phyloP scores from a whole-genome alignment of 768 basidiomycete genomes.

The Suillus spraguei region DNA sequence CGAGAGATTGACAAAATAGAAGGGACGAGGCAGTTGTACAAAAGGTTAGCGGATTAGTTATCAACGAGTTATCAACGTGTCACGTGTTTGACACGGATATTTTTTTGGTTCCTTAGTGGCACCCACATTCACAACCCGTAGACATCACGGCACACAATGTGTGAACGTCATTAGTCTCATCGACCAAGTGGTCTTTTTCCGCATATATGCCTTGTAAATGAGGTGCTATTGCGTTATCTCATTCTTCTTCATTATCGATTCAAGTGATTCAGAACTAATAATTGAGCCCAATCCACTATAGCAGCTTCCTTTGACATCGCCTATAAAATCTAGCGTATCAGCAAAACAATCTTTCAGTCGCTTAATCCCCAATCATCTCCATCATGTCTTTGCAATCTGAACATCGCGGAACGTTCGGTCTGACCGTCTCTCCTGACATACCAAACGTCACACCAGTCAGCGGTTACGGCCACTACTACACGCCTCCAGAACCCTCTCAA shows the following conservation, averaged over 20 bases:
- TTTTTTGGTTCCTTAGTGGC: not conserved
- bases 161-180: not conserved
- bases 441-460: not conserved
- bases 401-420: not conserved
- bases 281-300: not conserved
- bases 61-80: not conserved
- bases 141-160: not conserved
- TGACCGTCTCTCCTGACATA: not conserved
- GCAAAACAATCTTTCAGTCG: not conserved
- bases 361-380: not conserved
- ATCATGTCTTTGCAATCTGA: not conserved
- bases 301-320: slow-evolving; percentile 3
- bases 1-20: too few relatives aligned
- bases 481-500: not conserved
- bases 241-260: slow-evolving; percentile 1
- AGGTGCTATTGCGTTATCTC: slow-evolving; percentile 9
- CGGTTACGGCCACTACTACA: slow-evolving; percentile 7
- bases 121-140: not conserved
- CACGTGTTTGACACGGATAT: not conserved
- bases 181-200: not conserved
- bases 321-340: not conserved
- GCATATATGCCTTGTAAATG: not conserved
- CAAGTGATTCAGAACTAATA: not conserved
- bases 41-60: too few relatives aligned
- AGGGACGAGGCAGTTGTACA: too few relatives aligned